A percentile compares a stretch with the other conserved stretches of the same genome.
Conservation (phyloP, 768 basidiomycete genomes). For the Auricularia cornea region DNA sequence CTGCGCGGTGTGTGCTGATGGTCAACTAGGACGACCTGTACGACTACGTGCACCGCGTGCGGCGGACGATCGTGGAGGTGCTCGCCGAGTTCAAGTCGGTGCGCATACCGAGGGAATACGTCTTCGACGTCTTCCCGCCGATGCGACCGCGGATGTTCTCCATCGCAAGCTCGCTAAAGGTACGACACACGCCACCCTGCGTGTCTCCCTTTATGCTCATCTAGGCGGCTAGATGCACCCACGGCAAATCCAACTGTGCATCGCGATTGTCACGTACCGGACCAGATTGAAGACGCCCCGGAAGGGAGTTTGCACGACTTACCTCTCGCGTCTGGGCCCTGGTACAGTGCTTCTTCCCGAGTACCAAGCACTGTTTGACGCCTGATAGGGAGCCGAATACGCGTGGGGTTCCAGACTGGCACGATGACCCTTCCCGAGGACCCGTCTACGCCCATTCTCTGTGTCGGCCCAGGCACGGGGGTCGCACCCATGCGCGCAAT, state of each 20-base stretch:
- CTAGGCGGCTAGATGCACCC: constrained; percentile 40
- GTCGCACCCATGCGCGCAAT: constrained; percentile 87
- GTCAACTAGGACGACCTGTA: constrained; percentile 93
- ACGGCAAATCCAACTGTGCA: constrained; percentile 70
- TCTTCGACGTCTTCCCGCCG: constrained; percentile 84
- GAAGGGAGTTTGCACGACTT: constrained; percentile 77
- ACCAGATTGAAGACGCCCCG: constrained; percentile 76
- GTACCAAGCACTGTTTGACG: background rate
- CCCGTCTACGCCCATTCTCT: constrained; percentile 62
- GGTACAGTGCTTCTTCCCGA: constrained; percentile 32
- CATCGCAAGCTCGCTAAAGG: constrained; percentile 76
- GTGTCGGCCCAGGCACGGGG: constrained; percentile 92
- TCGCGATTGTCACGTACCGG: constrained; percentile 85
- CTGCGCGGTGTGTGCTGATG: no score
- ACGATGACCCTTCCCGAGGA: constrained; percentile 50
- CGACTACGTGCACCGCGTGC: constrained; percentile 74
- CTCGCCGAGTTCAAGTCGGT: constrained; percentile 73
- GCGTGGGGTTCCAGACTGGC: constrained; percentile 57
- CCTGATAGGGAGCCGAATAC: constrained; percentile 47
- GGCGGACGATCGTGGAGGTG: constrained; percentile 77
- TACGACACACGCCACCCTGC: constrained; percentile 13
- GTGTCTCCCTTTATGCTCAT: background rate
- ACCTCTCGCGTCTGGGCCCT: constrained; percentile 50
- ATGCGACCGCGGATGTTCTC: constrained; percentile 85
- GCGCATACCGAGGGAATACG: constrained; percentile 69